Percentiles rank a stretch among this genome's conserved stretches.
Evolutionary conservation across 208 protist genomes (phyloP).

Genomic region (Leishmania turanica): DNA sequence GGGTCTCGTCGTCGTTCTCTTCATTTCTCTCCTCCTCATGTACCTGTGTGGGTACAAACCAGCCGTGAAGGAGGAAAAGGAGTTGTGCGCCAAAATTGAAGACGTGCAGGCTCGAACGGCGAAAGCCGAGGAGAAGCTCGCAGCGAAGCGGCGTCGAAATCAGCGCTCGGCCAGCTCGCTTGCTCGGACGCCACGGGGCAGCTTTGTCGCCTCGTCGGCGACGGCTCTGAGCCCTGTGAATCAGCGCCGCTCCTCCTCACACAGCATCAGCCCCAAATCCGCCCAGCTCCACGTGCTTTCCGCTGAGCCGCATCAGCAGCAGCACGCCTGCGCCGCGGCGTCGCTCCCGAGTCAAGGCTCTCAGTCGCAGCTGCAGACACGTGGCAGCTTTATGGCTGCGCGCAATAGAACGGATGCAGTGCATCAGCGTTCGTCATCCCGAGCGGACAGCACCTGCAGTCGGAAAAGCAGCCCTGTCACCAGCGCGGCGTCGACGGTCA

Average conservation of each 20-base stretch:
- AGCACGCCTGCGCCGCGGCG: too few species aligned
- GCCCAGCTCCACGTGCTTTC: not conserved
- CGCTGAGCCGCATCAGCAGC: not conserved
- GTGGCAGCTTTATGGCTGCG: not conserved
- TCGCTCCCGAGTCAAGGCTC: constrained; percentile 1
- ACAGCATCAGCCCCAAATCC: not conserved
- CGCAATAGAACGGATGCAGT: not conserved
- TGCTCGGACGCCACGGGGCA: constrained; percentile 1
- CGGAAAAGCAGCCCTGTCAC: not conserved
- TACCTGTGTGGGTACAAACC: constrained; percentile 14
- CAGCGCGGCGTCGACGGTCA: not conserved
- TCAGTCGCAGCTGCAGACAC: constrained; percentile 9
- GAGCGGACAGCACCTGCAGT: not conserved
- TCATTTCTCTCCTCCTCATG: constrained; percentile 25
- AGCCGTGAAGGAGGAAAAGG: constrained; percentile 5
- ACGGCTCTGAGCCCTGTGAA: constrained; percentile 2
- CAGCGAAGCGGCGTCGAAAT: constrained; percentile 5
- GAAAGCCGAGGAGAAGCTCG: constrained; percentile 9
- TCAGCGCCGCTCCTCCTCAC: not conserved
- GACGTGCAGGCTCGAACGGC: constrained; percentile 7
- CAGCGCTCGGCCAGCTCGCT: not conserved
- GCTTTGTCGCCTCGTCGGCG: not conserved
- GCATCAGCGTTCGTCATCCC: constrained; percentile 8
- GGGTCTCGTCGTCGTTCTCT: constrained; percentile 14
- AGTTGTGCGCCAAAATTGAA: constrained; percentile 12